These are phyloP conservation scores for Austropuccinia psidii DNA, from an alignment of 1,284 basidiomycete species.

Conservation along the genomic window DNA sequence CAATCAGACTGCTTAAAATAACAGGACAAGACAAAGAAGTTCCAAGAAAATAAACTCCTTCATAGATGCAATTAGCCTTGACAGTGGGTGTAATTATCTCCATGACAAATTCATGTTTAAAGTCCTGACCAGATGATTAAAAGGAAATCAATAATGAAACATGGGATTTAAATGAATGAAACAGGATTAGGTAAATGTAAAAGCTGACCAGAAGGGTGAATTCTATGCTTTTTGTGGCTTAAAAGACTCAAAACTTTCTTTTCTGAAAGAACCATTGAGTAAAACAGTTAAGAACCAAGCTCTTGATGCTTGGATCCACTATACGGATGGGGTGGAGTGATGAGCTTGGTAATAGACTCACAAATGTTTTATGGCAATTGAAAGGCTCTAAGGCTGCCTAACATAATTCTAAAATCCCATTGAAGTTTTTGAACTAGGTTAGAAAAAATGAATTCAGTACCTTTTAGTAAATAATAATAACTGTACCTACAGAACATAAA, in stretches of 20 bases:
- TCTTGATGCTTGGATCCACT: too few species aligned
- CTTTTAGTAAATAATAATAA: constrained; percentile 68
- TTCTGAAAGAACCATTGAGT: constrained; percentile 74
- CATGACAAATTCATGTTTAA: constrained; percentile 89
- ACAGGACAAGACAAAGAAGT: constrained; percentile 97
- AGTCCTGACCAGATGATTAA: constrained; percentile 57
- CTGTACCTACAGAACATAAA: constrained; percentile 77
- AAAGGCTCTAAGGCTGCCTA: constrained; percentile 38
- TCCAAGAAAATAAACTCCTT: constrained; percentile 97
- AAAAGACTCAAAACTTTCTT: constrained; percentile 77
- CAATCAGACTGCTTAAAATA: constrained; percentile 98
- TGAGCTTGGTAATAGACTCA: constrained; percentile 62
- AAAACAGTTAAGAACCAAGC: constrained; percentile 60
- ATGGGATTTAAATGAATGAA: background rate
- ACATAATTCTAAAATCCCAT: constrained; percentile 64
- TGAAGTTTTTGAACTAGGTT: constrained; percentile 64
- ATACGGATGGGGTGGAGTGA: constrained; percentile 58
- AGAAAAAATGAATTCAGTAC: constrained; percentile 70
- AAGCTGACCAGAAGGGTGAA: constrained; percentile 81
- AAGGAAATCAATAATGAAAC: background rate
- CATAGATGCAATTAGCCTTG: constrained; percentile 98
- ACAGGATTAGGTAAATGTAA: background rate
- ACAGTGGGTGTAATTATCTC: constrained; percentile 94
- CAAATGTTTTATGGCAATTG: constrained; percentile 38
- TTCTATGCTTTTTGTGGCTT: constrained; percentile 81